A percentile compares a stretch with the other conserved stretches of the same genome.
phyloP scores from a whole-genome alignment of 495 filamentous ascomycete species.

The Penicillium pulvis region DNA sequence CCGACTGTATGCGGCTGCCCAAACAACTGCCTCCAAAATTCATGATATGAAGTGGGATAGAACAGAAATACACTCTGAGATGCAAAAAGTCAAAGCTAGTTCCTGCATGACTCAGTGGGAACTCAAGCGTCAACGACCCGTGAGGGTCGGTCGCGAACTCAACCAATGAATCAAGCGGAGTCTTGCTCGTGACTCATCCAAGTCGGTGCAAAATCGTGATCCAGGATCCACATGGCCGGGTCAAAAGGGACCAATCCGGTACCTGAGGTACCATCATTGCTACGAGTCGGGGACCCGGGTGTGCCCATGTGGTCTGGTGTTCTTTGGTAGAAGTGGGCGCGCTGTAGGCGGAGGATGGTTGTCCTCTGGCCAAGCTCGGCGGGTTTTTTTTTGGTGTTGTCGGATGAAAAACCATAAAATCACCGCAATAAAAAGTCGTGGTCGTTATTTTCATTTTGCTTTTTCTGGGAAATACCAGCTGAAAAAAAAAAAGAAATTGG shows the following conservation, averaged over 20 bases:
- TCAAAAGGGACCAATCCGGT: slow-evolving; percentile 48
- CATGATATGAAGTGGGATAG: slow-evolving; percentile 1
- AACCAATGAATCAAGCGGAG: slow-evolving; percentile 24
- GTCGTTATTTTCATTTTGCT: slow-evolving; percentile 12
- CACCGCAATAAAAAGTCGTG: slow-evolving; percentile 21
- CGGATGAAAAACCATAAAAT: slow-evolving; percentile 20
- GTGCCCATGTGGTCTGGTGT: slow-evolving; percentile 37
- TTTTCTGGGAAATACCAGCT: slow-evolving; percentile 5
- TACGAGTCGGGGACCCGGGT: slow-evolving; percentile 47
- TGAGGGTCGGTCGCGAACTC: slow-evolving; percentile 40
- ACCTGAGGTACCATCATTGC: slow-evolving; percentile 46
- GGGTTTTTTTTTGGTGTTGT: slow-evolving; percentile 13
- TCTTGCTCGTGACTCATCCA: slow-evolving; percentile 26
- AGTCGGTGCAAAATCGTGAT: slow-evolving; percentile 21
- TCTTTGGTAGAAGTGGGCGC: slow-evolving; percentile 24
- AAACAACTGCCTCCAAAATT: slow-evolving; percentile 2
- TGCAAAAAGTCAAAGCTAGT: slow-evolving; percentile 1
- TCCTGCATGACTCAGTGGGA: slow-evolving; percentile 26
- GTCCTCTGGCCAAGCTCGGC: slow-evolving; percentile 15
- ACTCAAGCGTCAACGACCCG: slow-evolving; percentile 42
- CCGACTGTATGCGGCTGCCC: slow-evolving; percentile 7
- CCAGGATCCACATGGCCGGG: slow-evolving; percentile 43
- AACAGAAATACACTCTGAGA: slow-evolving; percentile 11
- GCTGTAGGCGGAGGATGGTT: slow-evolving; percentile 16
- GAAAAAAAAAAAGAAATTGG: slow-evolving; percentile 6